Percentiles rank a stretch among this genome's conserved stretches.
Conservation (phyloP, 768 basidiomycete genomes). For the Clitopilus hobsonii region DNA sequence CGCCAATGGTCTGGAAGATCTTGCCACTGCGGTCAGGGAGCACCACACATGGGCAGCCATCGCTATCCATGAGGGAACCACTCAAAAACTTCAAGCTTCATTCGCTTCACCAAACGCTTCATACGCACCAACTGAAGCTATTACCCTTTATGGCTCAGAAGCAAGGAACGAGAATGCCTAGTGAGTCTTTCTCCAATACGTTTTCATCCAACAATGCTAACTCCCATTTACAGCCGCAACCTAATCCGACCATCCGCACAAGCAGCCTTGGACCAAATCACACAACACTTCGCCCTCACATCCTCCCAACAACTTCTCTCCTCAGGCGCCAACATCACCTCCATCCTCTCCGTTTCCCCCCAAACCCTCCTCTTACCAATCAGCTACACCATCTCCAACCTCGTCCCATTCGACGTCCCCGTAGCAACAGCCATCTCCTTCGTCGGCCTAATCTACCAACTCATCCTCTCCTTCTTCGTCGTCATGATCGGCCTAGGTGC, state of each 20-base stretch:
- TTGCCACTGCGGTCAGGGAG: conserved; percentile 39
- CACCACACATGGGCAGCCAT: conserved; percentile 50
- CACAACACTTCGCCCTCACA: conserved; percentile 24
- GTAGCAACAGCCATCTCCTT: conserved; percentile 50
- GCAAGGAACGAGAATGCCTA: conserved; percentile 58
- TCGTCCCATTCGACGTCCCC: conserved; percentile 54
- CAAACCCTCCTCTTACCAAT: conserved; percentile 45
- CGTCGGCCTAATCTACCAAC: conserved; percentile 49
- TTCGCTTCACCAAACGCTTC: conserved; percentile 30
- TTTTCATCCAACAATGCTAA: background rate
- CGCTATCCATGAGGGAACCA: conserved; percentile 37
- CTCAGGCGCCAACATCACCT: conserved; percentile 20
- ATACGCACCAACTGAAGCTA: conserved; percentile 43
- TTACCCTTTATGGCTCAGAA: conserved; percentile 42
- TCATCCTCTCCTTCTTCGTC: conserved; percentile 41
- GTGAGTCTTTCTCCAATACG: conserved; percentile 30
- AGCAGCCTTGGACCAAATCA: conserved; percentile 29
- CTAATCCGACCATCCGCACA: conserved; percentile 29
- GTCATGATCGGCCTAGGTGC: conserved; percentile 29
- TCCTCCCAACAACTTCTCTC: conserved; percentile 21
- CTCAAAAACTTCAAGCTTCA: conserved; percentile 28
- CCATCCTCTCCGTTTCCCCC: conserved; percentile 42
- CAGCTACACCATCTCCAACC: conserved; percentile 41
- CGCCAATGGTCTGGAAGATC: conserved; percentile 33
- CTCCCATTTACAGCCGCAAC: conserved; percentile 21